Conservation (phyloP, 331 rosid species). For the Acacia pycnantha region DNA sequence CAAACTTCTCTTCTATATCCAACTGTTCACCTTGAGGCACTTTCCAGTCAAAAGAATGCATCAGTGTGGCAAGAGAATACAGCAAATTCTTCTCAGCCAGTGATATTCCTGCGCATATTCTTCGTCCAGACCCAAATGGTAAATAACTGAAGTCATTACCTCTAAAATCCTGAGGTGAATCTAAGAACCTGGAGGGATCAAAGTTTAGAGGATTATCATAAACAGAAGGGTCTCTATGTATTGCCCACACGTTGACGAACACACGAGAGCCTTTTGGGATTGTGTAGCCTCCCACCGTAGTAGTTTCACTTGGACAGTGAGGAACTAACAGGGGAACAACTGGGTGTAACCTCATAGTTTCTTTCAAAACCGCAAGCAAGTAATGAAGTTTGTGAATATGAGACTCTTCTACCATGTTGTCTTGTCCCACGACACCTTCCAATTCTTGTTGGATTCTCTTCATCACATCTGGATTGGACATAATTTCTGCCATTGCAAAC, state of each 20-base stretch:
- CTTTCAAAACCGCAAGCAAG: no score
- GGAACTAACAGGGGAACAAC: neutral
- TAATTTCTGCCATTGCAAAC: no score
- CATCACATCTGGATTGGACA: no score
- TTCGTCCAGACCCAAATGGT: conserved; percentile 88
- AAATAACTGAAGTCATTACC: conserved; percentile 67
- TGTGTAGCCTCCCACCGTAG: no score
- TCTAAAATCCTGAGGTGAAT: conserved; percentile 43
- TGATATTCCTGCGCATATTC: conserved; percentile 72
- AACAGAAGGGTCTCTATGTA: no score
- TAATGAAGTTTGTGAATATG: no score
- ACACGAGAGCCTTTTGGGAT: neutral
- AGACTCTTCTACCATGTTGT: no score
- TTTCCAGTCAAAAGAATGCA: neutral
- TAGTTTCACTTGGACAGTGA: neutral
- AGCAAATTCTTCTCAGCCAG: conserved; percentile 78
- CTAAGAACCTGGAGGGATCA: conserved; percentile 33
- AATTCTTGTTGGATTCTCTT: no score
- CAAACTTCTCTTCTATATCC: no score
- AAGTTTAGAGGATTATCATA: neutral
- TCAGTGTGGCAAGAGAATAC: conserved; percentile 57
- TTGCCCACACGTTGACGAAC: neutral
- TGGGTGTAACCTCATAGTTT: neutral
- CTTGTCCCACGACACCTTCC: no score
- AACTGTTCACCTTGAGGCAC: no score